Base-by-base conservation (phyloP, 73 alveolate species). In the Paraurostyla sp. region DNA sequence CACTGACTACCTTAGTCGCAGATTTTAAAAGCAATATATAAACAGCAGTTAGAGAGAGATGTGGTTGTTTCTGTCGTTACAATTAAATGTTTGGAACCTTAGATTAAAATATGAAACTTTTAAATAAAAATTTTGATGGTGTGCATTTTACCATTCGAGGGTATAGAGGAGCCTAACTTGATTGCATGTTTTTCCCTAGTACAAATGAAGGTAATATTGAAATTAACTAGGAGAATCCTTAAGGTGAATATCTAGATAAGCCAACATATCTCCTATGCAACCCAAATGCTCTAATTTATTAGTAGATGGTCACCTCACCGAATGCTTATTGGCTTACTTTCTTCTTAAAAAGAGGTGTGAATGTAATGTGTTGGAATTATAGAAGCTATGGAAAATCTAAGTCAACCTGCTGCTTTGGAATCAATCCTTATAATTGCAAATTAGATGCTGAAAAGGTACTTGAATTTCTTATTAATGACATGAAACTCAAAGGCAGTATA, bases 211-310 rank as follows among this genome's bases (percentile, higher is more conserved):
- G 25, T 80, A 42, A 27, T 11, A 9, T 18, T 41, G 32, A 18
- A 7, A 65, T 65, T 11, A 38, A 38, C 36, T 3, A 38, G 9
- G 43, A 36, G 35, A 59, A 63, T 40, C 58, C 59, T 20, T 20
- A 65, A 38, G 81, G 71, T 16, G 71, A 48, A 41, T 81, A 57
- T 71, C 32, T 81, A n/a, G 38, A 58, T 22, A 56, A 59, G 48
- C 97, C 98, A 20, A 91, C 98, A 15, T 89, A 92, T 62, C 80
- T 96, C 13, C 42, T 96, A 41, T 96, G 98, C 91, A 94, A 95
- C 91, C 98, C 99, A 2, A 96, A 96, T 95, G 99, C 98, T 43
- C 93, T 95, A 11, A 75, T 88, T 71, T 96, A 95, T 68, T 94
- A 96, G 71, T 82, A 91, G 15, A 84, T 85, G 93, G 93, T 91